Percentiles rank a stretch among this genome's conserved stretches.
Evolutionary conservation across 2,329 filamentous ascomycete species (phyloP).

Genomic region (Phialocephala subalpina): DNA sequence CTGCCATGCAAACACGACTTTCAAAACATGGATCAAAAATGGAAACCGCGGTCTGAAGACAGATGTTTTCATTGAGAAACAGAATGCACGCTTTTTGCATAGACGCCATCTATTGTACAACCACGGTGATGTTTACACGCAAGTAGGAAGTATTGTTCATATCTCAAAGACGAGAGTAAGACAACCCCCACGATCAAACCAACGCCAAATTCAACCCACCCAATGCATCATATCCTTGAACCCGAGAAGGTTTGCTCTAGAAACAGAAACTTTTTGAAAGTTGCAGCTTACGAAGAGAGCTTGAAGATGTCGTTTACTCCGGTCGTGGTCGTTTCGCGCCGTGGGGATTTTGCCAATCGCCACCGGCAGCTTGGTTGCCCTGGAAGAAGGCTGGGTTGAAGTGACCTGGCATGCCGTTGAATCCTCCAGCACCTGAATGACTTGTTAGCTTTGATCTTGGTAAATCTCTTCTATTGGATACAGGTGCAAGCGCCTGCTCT

Average conservation of each 20-base stretch:
- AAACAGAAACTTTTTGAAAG: constrained; percentile 15
- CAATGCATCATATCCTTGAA: constrained; percentile 30
- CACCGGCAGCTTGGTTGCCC: constrained; percentile 53
- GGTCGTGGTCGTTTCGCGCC: constrained; percentile 81
- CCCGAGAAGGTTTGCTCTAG: constrained; percentile 19
- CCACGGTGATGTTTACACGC: neutral
- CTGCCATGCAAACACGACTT: neutral
- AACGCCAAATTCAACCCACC: constrained; percentile 34
- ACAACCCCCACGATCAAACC: constrained; percentile 12
- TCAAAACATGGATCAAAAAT: neutral
- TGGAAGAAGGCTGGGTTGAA: constrained; percentile 80
- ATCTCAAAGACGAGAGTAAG: constrained; percentile 4
- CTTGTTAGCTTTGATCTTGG: constrained; percentile 19
- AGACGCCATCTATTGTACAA: constrained; percentile 35
- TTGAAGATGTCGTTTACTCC: constrained; percentile 51
- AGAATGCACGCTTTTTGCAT: constrained; percentile 12
- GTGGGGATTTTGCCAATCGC: constrained; percentile 80
- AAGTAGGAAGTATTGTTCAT: constrained; percentile 15
- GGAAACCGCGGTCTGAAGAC: constrained; percentile 3
- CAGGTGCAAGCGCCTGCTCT: neutral
- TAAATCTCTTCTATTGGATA: neutral
- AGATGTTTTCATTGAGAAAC: neutral
- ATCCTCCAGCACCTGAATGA: constrained; percentile 58
- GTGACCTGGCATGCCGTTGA: constrained; percentile 72
- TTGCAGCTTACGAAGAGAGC: neutral